These are phyloP conservation scores for Melanogaster broomeanus DNA, from an alignment of 768 basidiomycete genomes.

Conservation along the genomic window DNA sequence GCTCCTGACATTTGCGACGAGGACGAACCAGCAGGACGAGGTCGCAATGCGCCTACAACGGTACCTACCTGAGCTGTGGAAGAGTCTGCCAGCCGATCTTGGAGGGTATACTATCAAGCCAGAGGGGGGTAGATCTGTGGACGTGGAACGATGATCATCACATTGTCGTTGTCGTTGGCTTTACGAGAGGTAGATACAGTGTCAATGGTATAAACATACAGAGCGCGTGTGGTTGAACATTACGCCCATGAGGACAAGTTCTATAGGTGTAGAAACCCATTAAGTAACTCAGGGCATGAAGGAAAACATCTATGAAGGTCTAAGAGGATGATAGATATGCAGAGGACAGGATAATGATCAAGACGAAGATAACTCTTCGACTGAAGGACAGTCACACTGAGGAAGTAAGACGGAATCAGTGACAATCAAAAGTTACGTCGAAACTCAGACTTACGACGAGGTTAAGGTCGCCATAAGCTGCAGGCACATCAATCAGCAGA, in stretches of 20 bases:
- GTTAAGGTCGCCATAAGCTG: constrained; percentile 92
- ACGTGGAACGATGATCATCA: constrained; percentile 8
- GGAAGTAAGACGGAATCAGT: constrained; percentile 9
- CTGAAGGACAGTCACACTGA: constrained; percentile 85
- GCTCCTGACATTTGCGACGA: constrained; percentile 55
- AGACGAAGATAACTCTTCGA: constrained; percentile 67
- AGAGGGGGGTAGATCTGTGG: constrained; percentile 1
- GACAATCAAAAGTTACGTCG: background rate
- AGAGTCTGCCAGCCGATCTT: constrained; percentile 22
- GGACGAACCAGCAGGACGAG: constrained; percentile 42
- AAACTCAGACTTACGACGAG: constrained; percentile 62
- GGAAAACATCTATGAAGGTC: constrained; percentile 23
- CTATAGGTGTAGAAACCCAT: constrained; percentile 55
- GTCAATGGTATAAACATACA: constrained; percentile 34
- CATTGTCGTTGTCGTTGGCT: constrained; percentile 18
- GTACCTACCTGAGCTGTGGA: constrained; percentile 41
- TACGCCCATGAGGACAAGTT: constrained; percentile 37
- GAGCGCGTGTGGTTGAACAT: constrained; percentile 71
- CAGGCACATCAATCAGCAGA: constrained; percentile 8
- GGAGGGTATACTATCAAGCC: constrained; percentile 22
- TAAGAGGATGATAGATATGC: constrained; percentile 17
- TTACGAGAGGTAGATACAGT: constrained; percentile 20
- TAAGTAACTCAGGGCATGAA: constrained; percentile 24
- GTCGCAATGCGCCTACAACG: constrained; percentile 48
- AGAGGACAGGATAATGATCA: background rate